These are phyloP conservation scores for Hypsizygus ulmarius DNA, from an alignment of 1,284 basidiomycete species.

Conservation along the genomic window DNA sequence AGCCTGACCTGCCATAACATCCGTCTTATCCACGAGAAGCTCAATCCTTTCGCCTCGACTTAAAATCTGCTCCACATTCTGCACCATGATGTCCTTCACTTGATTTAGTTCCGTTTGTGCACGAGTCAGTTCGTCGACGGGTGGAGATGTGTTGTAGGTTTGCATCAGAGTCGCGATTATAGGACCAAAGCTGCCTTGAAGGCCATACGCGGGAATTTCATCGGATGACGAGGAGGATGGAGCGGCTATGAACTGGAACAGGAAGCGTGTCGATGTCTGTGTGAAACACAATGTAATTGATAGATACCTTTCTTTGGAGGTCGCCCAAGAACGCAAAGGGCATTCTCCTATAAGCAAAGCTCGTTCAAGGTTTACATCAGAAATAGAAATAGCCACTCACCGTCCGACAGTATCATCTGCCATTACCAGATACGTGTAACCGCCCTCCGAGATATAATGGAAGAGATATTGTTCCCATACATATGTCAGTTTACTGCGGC, in stretches of 20 bases:
- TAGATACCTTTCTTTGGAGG: slow-evolving; percentile 68
- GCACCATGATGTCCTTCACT: slow-evolving; percentile 97
- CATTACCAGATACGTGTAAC: slow-evolving; percentile 89
- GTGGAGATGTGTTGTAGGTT: slow-evolving; percentile 87
- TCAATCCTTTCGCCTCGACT: slow-evolving; percentile 94
- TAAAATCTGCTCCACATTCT: slow-evolving; percentile 94
- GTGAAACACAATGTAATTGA: slow-evolving; percentile 7
- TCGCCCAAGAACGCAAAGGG: slow-evolving; percentile 93
- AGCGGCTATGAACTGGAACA: slow-evolving; percentile 59
- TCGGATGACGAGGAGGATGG: slow-evolving; percentile 50
- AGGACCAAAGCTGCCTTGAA: slow-evolving; percentile 70
- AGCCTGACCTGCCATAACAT: slow-evolving; percentile 92
- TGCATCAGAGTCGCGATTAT: slow-evolving; percentile 74
- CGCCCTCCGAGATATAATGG: slow-evolving; percentile 90
- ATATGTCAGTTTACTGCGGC: slow-evolving; percentile 84
- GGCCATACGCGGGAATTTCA: slow-evolving; percentile 55
- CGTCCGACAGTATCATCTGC: slow-evolving; percentile 88
- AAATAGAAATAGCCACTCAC: slow-evolving; percentile 35
- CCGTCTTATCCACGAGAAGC: slow-evolving; percentile 95
- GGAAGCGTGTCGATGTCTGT: neutral
- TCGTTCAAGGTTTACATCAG: slow-evolving; percentile 6
- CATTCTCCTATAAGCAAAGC: slow-evolving; percentile 59
- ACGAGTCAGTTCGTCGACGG: slow-evolving; percentile 85
- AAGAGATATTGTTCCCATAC: slow-evolving; percentile 96
- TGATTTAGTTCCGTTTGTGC: slow-evolving; percentile 91